Evolutionary conservation across 2,329 filamentous ascomycete genomes (phyloP).

Genomic region (Waltergamsia citrina): DNA sequence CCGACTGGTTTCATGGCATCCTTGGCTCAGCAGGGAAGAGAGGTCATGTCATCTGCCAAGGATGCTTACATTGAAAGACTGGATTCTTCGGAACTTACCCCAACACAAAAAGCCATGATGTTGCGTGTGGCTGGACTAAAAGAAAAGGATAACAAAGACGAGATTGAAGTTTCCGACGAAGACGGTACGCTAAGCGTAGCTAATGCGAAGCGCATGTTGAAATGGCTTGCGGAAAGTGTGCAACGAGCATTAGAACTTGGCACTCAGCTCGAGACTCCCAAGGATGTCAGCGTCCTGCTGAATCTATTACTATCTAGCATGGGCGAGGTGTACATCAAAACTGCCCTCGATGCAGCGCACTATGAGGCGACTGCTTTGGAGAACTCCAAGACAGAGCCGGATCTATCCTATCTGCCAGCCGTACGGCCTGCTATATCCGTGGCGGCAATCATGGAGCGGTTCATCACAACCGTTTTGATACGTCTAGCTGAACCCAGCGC

Average conservation of each 20-base stretch:
- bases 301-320: constrained; percentile 78
- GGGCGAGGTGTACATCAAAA: constrained; percentile 72
- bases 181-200: constrained; percentile 74
- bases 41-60: constrained; percentile 77
- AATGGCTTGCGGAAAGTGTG: constrained; percentile 93
- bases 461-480: constrained; percentile 82
- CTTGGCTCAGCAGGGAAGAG: constrained; percentile 79
- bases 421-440: constrained; percentile 79
- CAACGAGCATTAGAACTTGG: constrained; percentile 86
- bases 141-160: constrained; percentile 60
- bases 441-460: constrained; percentile 86
- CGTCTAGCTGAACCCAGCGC: constrained; percentile 83
- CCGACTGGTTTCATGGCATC: constrained; percentile 90
- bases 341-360: constrained; percentile 56
- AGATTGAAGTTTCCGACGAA: constrained; percentile 84
- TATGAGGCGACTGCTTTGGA: constrained; percentile 73
- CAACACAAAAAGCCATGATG: constrained; percentile 84
- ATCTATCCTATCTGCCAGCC: constrained; percentile 72
- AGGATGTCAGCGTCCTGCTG: constrained; percentile 80
- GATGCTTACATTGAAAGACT: constrained; percentile 86
- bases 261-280: constrained; percentile 78
- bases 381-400: constrained; percentile 71
- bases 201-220: constrained; percentile 97
- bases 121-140: constrained; percentile 80
- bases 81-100: constrained; percentile 79